These are phyloP conservation scores for Dictyostelium intermedium DNA, from an alignment of 78 protist genomes.

Conservation along the genomic window DNA sequence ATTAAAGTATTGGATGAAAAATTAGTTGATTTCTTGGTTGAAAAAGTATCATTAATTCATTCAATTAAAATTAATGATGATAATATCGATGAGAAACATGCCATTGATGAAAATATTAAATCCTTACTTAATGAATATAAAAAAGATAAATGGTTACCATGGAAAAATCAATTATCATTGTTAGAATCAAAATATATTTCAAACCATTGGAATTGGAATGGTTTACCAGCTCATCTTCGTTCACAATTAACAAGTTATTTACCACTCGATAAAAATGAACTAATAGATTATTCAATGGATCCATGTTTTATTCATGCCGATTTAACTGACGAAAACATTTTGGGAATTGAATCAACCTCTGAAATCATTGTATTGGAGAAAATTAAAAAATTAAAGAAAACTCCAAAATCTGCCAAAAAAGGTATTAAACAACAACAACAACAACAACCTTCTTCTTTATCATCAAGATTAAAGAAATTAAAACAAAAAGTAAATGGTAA, in stretches of 20 bases:
- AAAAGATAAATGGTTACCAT: slow-evolving; percentile 13
- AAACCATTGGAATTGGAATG: slow-evolving; percentile 73
- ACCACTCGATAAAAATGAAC: background rate
- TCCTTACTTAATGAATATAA: background rate
- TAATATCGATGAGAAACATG: background rate
- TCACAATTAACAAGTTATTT: background rate
- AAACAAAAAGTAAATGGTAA: background rate
- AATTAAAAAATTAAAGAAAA: background rate
- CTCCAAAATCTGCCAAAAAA: background rate
- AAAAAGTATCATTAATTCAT: background rate
- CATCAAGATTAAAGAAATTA: background rate
- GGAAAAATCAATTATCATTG: slow-evolving; percentile 12
- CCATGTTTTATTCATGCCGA: slow-evolving; percentile 72
- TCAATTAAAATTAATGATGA: background rate
- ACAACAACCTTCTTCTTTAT: background rate
- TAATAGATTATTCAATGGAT: background rate
- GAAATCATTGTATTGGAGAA: background rate
- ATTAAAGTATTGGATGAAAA: slow-evolving; percentile 9
- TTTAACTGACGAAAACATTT: slow-evolving; percentile 61
- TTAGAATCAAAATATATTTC: background rate
- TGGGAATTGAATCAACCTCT: slow-evolving; percentile 18
- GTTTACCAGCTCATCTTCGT: slow-evolving; percentile 43
- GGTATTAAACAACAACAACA: background rate
- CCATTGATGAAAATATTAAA: background rate
- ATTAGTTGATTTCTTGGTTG: background rate